Base-by-base conservation (phyloP, 1,284 basidiomycete species). In the Cutaneotrichosporon mucoides region DNA sequence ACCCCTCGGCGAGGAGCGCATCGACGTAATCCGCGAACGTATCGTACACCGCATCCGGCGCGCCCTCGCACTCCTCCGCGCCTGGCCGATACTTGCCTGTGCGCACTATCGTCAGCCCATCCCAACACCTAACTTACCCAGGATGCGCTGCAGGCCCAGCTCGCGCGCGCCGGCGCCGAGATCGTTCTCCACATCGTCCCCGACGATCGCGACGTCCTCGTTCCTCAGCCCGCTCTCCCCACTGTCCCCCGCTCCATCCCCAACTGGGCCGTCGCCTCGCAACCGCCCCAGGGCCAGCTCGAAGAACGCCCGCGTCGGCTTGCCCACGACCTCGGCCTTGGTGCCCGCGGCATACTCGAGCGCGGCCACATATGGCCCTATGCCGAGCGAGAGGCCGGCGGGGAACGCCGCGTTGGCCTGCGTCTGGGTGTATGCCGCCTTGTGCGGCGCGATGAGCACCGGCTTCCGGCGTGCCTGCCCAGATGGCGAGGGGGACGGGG, bases 141-240 rank as follows among this genome's bases (percentile, higher is more conserved):
- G 76, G 3, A 87, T 80, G 43, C 87, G 75, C 80, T 82, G 83
- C 50, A 89, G 71, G 3, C 84, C 83, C 1, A 88, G 77, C 59
- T 85, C 83, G 0, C 80, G 57, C 2, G 86, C 85, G 0, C 85
- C 87, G 4, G 79, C 82, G 1, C 86, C 86, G 3, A 88, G 79
- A 73, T 89, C 88, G 35, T 84, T 82, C 41, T 80, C 78, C 1
- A 84, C 77, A 66, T 89, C 88, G 69, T 89, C 88, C 6, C 86
- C 86, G 16, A 88, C 81, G 45, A 88, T 81, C 4, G 81, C 86
- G 15, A 88, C 80, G 13, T 75, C 76, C 58, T 33, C 53, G 10
- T 44, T 24, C 24, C 24, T 24, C 41, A 24, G 24, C 24, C 24
- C 24, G 24, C 24, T 24, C 12, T 11, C 2, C 24, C 51, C 12